Conservation (phyloP, 345 rosid species). For the Dimocarpus longan region DNA sequence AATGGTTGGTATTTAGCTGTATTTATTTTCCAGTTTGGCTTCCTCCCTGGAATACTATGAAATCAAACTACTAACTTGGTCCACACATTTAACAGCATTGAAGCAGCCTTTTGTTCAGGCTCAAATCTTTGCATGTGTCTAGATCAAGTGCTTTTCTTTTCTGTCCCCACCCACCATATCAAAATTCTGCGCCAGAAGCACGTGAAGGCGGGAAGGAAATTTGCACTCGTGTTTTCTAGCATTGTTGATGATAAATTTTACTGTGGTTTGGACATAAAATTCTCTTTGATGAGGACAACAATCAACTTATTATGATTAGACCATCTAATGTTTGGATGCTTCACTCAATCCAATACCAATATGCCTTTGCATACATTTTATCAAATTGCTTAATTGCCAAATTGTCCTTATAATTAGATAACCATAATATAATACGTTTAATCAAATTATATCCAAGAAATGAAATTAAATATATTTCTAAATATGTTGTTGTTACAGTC, state of each 20-base stretch:
- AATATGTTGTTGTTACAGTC: not conserved
- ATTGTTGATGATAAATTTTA: not conserved
- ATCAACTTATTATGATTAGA: no score
- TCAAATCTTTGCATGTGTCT: not conserved
- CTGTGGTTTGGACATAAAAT: not conserved
- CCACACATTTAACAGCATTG: not conserved
- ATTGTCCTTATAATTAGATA: not conserved
- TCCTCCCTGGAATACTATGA: not conserved
- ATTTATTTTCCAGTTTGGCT: no score
- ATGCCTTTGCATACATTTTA: not conserved
- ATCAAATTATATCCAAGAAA: no score
- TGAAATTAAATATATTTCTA: no score
- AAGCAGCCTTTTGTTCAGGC: not conserved
- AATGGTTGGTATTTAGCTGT: not conserved
- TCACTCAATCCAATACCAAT: not conserved
- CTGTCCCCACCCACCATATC: not conserved
- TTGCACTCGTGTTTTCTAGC: not conserved
- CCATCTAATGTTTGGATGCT: not conserved
- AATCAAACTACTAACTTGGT: not conserved
- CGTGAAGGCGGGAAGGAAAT: not conserved
- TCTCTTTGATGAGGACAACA: no score
- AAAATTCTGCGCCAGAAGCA: not conserved
- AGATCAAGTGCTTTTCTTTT: not conserved
- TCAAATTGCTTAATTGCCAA: no score
- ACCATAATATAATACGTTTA: not conserved